Evolutionary conservation across 441 rosid species (phyloP).

Genomic region (Viola pubescens): DNA sequence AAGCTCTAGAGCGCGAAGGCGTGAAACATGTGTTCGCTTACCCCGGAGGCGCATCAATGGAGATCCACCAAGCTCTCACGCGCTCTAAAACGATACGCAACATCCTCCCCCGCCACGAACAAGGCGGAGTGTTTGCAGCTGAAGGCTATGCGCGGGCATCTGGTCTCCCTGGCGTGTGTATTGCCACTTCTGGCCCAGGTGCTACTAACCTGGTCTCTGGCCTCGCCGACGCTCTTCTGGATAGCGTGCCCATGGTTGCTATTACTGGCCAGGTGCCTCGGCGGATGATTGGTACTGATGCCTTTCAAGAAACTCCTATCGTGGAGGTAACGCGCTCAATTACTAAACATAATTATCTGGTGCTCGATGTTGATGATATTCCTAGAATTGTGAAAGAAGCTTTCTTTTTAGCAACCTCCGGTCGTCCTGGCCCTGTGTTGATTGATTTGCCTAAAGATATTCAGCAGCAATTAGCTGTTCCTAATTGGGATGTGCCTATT

Average conservation of each 20-base stretch:
- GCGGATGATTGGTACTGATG: slow-evolving; percentile 88
- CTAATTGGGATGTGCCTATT: slow-evolving; percentile 54
- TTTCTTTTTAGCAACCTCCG: slow-evolving; percentile 70
- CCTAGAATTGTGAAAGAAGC: slow-evolving; percentile 80
- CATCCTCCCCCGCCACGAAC: slow-evolving; percentile 89
- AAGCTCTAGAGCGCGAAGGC: slow-evolving; percentile 85
- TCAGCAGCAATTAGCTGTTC: slow-evolving; percentile 81
- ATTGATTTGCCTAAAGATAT: slow-evolving; percentile 90
- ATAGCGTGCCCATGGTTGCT: slow-evolving; percentile 83
- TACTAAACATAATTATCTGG: slow-evolving; percentile 80
- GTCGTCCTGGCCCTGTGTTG: slow-evolving; percentile 83
- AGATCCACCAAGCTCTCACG: slow-evolving; percentile 91
- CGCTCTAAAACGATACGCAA: slow-evolving; percentile 64
- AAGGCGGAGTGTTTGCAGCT: slow-evolving; percentile 88
- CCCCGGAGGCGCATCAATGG: slow-evolving; percentile 92
- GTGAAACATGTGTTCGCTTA: slow-evolving; percentile 76
- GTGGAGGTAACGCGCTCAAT: slow-evolving; percentile 93
- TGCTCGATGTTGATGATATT: slow-evolving; percentile 78
- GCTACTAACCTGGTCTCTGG: slow-evolving; percentile 94
- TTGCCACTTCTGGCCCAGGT: slow-evolving; percentile 96
- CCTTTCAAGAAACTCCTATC: slow-evolving; percentile 90
- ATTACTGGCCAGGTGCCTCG: slow-evolving; percentile 97
- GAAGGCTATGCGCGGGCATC: slow-evolving; percentile 92
- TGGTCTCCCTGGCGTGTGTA: slow-evolving; percentile 74
- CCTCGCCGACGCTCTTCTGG: slow-evolving; percentile 81